phyloP scores from a whole-genome alignment of 140 eudicot genomes.

The Cichorium intybus region DNA sequence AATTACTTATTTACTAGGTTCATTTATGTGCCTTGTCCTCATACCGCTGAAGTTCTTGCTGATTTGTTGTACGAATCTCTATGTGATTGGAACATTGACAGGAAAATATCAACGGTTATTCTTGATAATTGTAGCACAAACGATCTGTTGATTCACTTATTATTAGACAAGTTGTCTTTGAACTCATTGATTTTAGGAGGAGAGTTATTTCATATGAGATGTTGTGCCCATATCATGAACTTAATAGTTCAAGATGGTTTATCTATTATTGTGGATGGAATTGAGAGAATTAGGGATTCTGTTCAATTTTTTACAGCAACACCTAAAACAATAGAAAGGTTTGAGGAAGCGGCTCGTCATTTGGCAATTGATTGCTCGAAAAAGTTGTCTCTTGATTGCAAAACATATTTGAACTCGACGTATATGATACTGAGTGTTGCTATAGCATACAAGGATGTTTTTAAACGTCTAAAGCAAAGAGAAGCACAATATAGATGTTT shows the following conservation, averaged over 20 bases:
- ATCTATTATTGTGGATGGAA: neutral
- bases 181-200: too few species aligned
- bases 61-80: neutral
- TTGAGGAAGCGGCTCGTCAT: too few species aligned
- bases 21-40: slow-evolving; percentile 28
- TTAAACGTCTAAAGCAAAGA: too few species aligned
- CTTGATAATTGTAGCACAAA: slow-evolving; percentile 9
- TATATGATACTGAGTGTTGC: too few species aligned
- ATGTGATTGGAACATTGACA: slow-evolving; percentile 3
- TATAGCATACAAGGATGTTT: too few species aligned
- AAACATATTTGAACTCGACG: too few species aligned
- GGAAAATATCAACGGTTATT: slow-evolving; percentile 14
- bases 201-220: too few species aligned
- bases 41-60: neutral
- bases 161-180: neutral
- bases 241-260: neutral
- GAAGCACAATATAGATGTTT: too few species aligned
- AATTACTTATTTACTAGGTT: slow-evolving; percentile 3
- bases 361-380: neutral
- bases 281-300: neutral
- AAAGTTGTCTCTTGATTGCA: too few species aligned
- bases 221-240: neutral
- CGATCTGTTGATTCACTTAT: too few species aligned
- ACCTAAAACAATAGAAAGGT: neutral
- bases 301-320: neutral